Percentiles rank a stretch among this genome's conserved stretches.
These are phyloP conservation scores for Coemansia sp. DNA, from an alignment of 192 early-diverging fungal species.

Conservation along the genomic window DNA sequence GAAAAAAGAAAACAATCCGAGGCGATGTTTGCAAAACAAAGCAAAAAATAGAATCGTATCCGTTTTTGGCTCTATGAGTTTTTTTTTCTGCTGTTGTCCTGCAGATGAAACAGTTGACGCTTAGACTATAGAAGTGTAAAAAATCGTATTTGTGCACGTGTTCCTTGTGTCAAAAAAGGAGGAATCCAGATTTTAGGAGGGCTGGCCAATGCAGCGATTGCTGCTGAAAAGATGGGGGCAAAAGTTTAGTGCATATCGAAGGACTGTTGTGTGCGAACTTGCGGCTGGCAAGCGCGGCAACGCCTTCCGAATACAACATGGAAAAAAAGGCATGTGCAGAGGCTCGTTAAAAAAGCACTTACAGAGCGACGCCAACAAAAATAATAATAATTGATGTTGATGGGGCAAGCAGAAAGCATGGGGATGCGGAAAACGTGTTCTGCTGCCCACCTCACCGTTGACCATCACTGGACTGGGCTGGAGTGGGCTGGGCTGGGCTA, in stretches of 20 bases:
- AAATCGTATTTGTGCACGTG: background rate
- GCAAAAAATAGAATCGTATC: background rate
- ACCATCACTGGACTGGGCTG: background rate
- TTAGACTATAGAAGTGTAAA: background rate
- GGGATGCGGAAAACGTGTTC: background rate
- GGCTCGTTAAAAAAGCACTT: too few relatives aligned
- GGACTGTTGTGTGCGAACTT: background rate
- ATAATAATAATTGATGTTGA: background rate
- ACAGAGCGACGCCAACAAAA: background rate
- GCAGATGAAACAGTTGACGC: too few relatives aligned
- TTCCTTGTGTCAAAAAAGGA: background rate
- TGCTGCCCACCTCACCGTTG: background rate
- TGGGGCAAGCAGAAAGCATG: slow-evolving; percentile 2
- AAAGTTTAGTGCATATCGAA: background rate
- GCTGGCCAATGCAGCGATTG: slow-evolving; percentile 10
- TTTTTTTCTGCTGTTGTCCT: too few relatives aligned
- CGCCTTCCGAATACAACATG: background rate
- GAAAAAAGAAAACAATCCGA: background rate
- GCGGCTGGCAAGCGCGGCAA: background rate
- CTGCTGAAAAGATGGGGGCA: background rate
- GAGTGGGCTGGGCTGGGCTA: background rate
- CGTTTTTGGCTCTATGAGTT: too few relatives aligned
- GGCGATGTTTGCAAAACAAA: background rate
- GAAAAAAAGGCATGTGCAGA: background rate
- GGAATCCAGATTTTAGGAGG: background rate